Evolutionary conservation across 345 rosid genomes (phyloP), one percentile per base, ranked within the genome.

Genomic region (Corymbia maculata): DNA sequence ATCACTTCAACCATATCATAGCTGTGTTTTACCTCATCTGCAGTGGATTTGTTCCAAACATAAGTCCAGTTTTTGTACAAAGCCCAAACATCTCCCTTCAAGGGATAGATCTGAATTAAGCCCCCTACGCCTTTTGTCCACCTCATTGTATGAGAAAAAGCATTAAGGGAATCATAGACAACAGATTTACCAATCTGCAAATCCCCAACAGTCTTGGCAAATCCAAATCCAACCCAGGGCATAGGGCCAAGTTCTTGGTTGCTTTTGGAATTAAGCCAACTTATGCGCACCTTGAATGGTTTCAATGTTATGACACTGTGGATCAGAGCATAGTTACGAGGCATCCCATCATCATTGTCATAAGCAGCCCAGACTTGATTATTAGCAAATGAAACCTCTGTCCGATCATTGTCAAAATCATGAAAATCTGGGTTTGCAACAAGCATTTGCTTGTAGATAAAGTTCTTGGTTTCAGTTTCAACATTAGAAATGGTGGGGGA

Each of bases 341-440:
- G 59, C 95, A 95, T 94, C 70, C 96, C 95, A 36, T 94, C 95
- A 32, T 92, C 94, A 68, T 90, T 90, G 88, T 94, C 97, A 75
- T 93, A 95, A 79, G 91, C 92, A 89, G 98, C 95, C 98, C 97
- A 94, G 61, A 95, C 94, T 88, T 55, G 94, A 87, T 92, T 92
- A 52, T 85, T 90, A n/a, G 86, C 91, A 88, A 95, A 95, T 21
- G 94, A 94, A 51, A 49, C 87, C 82, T 93, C 92, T 6, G 92
- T 90, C 19, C 97, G 92, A 84, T 93, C 93, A 59, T 88, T 87
- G 84, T 95, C 95, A 86, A 95, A 95, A 89, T 95, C 92, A 88
- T 95, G 92, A 90, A 95, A 94, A 86, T 95, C 95, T 26, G 96
- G 90, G 88, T 94, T 93, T 9, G 90, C 93, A 47, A 95, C 95